Evolutionary conservation across 352 stramenopile genomes (phyloP), one percentile per base, ranked within the genome.

Genomic region (Elongisporangium prolatum): DNA sequence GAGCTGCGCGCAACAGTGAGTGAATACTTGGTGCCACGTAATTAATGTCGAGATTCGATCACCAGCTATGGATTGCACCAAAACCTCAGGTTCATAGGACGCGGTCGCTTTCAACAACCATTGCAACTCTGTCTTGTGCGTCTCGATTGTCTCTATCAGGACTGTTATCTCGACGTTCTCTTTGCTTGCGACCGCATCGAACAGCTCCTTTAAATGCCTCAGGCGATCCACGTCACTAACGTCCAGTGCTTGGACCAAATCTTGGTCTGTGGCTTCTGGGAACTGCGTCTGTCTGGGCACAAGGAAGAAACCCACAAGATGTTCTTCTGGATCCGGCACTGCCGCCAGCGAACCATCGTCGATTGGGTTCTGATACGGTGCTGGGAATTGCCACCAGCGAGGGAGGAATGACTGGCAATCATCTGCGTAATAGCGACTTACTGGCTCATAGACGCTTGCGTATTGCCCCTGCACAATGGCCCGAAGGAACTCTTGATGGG

Each of bases 221-320:
- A 89, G 59, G 25, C 22, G 48, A 2, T 21, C 49, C 4, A 80
- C 66, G 2, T 72, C 65, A 24, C 52, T 49, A 4, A 53, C 50
- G 47, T 63, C 58, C 59, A 89, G 69, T 3, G 75, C 71, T 2
- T 59, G 52, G 50, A 87, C 18, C 50, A 89, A 52, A 21, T 86
- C 71, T 17, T 83, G 68, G n/a, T 17, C 34, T 13, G 11, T 17
- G 34, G 34, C 34, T 44, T 89, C 79, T 0, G 71, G 72, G 38
- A 89, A 83, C 54, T 89, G 79, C 28, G 71, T 70, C 49, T 87
- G 70, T 49, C 79, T 71, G 0, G 79, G 79, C 18, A 83, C 72
- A 28, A 89, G 73, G 51, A 74, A 87, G 57, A 87, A 86, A 0
- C 72, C 79, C 4, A 89, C 10, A 1, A 86, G 21, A 38, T 85